A percentile compares a stretch with the other conserved stretches of the same genome.
Conservation (phyloP, 2,329 filamentous ascomycete species). For the Claviceps spartinae region DNA sequence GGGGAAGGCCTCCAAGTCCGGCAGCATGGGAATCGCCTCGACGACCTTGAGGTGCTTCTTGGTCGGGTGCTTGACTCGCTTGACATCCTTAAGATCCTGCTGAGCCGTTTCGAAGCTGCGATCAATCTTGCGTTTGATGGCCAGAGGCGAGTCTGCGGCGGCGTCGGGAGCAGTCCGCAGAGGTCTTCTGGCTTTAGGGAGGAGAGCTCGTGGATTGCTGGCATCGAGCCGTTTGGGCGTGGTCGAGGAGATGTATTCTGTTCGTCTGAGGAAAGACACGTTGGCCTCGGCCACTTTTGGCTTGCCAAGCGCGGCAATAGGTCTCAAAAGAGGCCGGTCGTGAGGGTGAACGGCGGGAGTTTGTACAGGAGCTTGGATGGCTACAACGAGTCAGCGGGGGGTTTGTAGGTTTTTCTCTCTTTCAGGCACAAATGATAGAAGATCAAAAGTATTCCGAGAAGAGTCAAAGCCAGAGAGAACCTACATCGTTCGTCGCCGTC, state of each 20-base stretch:
- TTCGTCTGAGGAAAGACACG: conserved; percentile 88
- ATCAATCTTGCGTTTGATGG: conserved; percentile 55
- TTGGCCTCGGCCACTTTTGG: conserved; percentile 60
- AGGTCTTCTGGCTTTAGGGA: conserved; percentile 20
- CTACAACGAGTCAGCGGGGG: conserved; percentile 28
- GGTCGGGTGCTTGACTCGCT: conserved; percentile 41
- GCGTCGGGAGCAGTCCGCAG: conserved; percentile 40
- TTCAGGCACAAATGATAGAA: too few species aligned
- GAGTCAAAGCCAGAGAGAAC: conserved; percentile 3
- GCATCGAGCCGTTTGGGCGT: conserved; percentile 35
- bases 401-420: too few species aligned
- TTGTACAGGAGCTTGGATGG: conserved; percentile 66
- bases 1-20: conserved; percentile 55
- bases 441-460: background rate
- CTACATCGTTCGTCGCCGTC: conserved; percentile 88
- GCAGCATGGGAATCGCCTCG: conserved; percentile 47
- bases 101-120: conserved; percentile 44
- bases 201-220: conserved; percentile 27
- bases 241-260: conserved; percentile 76
- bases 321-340: conserved; percentile 72
- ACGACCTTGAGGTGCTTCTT: conserved; percentile 45
- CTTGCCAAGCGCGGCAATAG: conserved; percentile 74
- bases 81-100: conserved; percentile 38
- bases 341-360: conserved; percentile 63
- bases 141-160: conserved; percentile 48